Base-by-base conservation (phyloP, 169 alveolate species). In the Plasmodium yoelii region DNA sequence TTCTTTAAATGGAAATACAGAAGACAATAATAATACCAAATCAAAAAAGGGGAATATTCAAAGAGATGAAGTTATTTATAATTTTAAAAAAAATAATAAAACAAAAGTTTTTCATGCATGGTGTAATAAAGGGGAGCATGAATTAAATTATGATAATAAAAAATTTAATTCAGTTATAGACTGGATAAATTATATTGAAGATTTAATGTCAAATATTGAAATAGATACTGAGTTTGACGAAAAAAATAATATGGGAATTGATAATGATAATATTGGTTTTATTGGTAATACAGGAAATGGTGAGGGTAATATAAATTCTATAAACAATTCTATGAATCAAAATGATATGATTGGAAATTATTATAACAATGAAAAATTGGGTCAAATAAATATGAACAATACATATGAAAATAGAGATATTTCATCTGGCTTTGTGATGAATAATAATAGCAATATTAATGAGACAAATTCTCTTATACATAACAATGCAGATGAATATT, bases 51-150 rank as follows among this genome's bases (percentile, higher is more conserved):
- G 55, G 2, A 80, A 67, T 70, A 67, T 67, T 10, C 73, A 67
- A 53, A 80, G 22, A 70, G 90, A 80, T 42, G 90, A 80, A 65
- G 64, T 80, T 61, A 80, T 80, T 80, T 80, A 80, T 49, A 80
- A 80, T 19, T 80, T 67, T 67, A 80, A 80, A 71, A 80, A 71
- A 59, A 82, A 80, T 12, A 80, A 80, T 56, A 55, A 39, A 6
- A 80, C 67, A 47, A 80, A 67, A 49, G 90, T 80, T 7, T 80
- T 80, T 53, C 90, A 80, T 67, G 90, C 84, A 10, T 80, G 90
- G 90, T 67, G 90, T 24, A 80, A 44, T 49, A 80, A 80, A 67
- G 90, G 90, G 10, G 68, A 80, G 39, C 90, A 80, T 51, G 90
- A 80, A 80, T 42, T 80, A 47, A 80, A 80, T 46, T 80, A 80